Conservation (phyloP, 768 basidiomycete genomes). For the Tubosaeta sp. region DNA sequence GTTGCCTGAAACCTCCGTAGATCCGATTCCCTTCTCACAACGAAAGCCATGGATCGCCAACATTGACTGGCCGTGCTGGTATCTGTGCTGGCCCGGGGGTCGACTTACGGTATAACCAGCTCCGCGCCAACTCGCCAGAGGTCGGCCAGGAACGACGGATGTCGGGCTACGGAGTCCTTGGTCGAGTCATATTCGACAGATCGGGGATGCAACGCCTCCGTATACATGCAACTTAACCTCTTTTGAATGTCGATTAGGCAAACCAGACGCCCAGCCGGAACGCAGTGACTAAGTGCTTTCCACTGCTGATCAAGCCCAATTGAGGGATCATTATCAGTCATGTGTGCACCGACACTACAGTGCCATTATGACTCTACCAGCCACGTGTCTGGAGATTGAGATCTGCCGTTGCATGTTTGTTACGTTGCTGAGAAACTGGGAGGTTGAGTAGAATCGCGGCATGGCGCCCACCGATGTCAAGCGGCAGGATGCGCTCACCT, state of each 20-base stretch:
- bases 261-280: slow-evolving; percentile 7
- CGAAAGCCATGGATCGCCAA: slow-evolving; percentile 17
- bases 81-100: slow-evolving; percentile 19
- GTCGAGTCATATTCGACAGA: slow-evolving; percentile 10
- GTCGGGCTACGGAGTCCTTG: slow-evolving; percentile 2
- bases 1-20: slow-evolving; percentile 20
- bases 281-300: slow-evolving; percentile 11
- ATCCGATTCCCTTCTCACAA: slow-evolving; percentile 23
- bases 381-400: slow-evolving; percentile 18
- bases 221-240: slow-evolving; percentile 7
- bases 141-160: slow-evolving; percentile 24
- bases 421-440: slow-evolving; percentile 10
- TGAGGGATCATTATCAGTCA: slow-evolving; percentile 10
- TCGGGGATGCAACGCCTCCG: slow-evolving; percentile 5
- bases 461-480: background rate
- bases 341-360: slow-evolving; percentile 10
- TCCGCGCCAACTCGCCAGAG: slow-evolving; percentile 13
- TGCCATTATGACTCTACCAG: background rate
- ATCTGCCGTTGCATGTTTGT: slow-evolving; percentile 14
- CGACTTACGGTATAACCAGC: slow-evolving; percentile 4
- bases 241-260: slow-evolving; percentile 9
- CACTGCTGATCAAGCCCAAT: slow-evolving; percentile 19
- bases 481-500: background rate
- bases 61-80: slow-evolving; percentile 19
- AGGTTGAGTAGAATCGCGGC: background rate